Conservation (phyloP, 495 filamentous ascomycete species). For the Cryomyces antarcticus region DNA sequence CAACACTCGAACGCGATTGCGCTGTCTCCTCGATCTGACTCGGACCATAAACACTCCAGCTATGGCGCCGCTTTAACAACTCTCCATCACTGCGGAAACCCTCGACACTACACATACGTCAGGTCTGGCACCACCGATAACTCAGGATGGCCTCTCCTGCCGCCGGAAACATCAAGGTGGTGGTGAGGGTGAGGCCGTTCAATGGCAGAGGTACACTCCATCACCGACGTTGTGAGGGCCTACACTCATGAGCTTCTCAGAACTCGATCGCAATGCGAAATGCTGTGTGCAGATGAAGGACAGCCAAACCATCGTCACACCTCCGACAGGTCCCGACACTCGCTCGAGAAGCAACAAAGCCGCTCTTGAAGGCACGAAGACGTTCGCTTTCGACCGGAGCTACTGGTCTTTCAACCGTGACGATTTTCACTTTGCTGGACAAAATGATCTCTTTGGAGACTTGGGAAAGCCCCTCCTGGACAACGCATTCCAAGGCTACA, state of each 20-base stretch:
- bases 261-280: constrained; percentile 81
- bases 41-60: no score
- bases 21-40: no score
- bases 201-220: constrained; percentile 62
- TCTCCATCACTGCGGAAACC: no score
- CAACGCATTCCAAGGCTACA: constrained; percentile 97
- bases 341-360: constrained; percentile 37
- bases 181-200: constrained; percentile 85
- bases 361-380: constrained; percentile 56
- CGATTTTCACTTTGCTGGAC: constrained; percentile 69
- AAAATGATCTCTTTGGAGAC: constrained; percentile 74
- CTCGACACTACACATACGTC: no score
- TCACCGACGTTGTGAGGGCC: constrained; percentile 5
- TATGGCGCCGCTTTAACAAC: no score
- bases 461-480: constrained; percentile 80
- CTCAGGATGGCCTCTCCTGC: constrained; percentile 52
- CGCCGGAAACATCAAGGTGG: constrained; percentile 98
- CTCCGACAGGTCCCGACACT: constrained; percentile 36
- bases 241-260: constrained; percentile 25
- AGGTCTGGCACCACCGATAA: neutral
- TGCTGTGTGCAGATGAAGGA: constrained; percentile 96
- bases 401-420: constrained; percentile 93
- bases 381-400: constrained; percentile 87
- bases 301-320: constrained; percentile 68
- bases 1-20: no score